These are phyloP conservation scores for Verbena officinalis DNA, from an alignment of 257 asterid species.

Conservation along the genomic window DNA sequence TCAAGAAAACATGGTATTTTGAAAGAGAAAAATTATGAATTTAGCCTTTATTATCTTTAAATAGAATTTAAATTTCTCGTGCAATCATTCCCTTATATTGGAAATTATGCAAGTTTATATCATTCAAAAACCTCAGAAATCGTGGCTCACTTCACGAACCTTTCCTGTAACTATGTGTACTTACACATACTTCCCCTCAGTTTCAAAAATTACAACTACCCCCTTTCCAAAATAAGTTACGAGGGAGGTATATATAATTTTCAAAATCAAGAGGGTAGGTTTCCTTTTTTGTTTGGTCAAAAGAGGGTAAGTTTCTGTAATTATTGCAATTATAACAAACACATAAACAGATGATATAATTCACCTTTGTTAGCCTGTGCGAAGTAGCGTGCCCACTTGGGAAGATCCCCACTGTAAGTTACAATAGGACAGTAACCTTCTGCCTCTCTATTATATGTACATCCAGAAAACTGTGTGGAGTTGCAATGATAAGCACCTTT, in stretches of 20 bases:
- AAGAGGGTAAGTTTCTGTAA: too few relatives aligned
- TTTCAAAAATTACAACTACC: too few relatives aligned
- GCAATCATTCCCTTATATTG: too few relatives aligned
- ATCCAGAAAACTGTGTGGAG: slow-evolving; percentile 88
- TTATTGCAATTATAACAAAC: too few relatives aligned
- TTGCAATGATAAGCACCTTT: slow-evolving; percentile 93
- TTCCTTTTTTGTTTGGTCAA: too few relatives aligned
- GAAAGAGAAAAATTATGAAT: neutral
- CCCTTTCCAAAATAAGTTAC: too few relatives aligned
- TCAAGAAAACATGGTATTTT: neutral
- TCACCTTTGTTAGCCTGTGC: slow-evolving; percentile 88
- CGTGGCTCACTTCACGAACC: too few relatives aligned
- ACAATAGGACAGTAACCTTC: slow-evolving; percentile 97
- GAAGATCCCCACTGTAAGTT: slow-evolving; percentile 90
- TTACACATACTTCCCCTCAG: too few relatives aligned
- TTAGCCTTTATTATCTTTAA: neutral
- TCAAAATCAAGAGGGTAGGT: too few relatives aligned
- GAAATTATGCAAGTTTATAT: neutral
- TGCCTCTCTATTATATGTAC: slow-evolving; percentile 93
- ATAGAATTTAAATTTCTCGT: neutral
- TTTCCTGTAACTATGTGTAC: too few relatives aligned
- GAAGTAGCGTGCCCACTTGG: slow-evolving; percentile 93
- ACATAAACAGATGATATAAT: neutral
- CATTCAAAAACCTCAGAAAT: neutral
- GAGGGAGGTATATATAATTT: too few relatives aligned